Percentiles rank a stretch among this genome's conserved stretches.
These are phyloP conservation scores for Mallotus repandus DNA, from an alignment of 441 rosid species.

Conservation along the genomic window DNA sequence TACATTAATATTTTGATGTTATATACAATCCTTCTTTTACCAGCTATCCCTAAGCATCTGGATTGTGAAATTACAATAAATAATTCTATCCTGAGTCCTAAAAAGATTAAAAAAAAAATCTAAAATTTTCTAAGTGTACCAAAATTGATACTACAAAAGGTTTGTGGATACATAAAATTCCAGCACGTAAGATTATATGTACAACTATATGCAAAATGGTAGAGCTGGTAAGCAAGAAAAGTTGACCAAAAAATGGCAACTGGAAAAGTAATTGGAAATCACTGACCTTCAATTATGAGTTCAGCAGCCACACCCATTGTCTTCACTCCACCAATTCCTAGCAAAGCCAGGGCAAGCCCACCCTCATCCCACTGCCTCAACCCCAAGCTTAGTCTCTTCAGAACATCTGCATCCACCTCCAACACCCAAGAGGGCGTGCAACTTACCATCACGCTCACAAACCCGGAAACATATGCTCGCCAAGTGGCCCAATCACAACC, in stretches of 20 bases:
- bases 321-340: slow-evolving; percentile 68
- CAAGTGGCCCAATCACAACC: slow-evolving; percentile 88
- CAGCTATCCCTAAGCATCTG: neutral
- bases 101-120: neutral
- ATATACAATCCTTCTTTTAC: neutral
- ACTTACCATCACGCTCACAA: slow-evolving; percentile 71
- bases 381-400: slow-evolving; percentile 82
- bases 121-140: neutral
- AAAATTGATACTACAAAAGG: slow-evolving; percentile 3
- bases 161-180: slow-evolving; percentile 19
- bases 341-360: slow-evolving; percentile 78
- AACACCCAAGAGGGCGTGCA: slow-evolving; percentile 79
- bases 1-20: neutral
- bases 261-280: slow-evolving; percentile 5
- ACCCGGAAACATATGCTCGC: slow-evolving; percentile 84
- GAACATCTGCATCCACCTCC: slow-evolving; percentile 70
- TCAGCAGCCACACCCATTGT: slow-evolving; percentile 80
- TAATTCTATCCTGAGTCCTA: neutral
- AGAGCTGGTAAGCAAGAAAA: slow-evolving; percentile 15
- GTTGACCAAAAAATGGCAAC: neutral
- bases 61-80: neutral
- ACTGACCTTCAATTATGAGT: slow-evolving; percentile 51
- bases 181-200: neutral
- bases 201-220: slow-evolving; percentile 12
- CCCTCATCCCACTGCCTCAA: slow-evolving; percentile 85